phyloP scores from a whole-genome alignment of 148 eudicot genomes.

The Nyssa sinensis region DNA sequence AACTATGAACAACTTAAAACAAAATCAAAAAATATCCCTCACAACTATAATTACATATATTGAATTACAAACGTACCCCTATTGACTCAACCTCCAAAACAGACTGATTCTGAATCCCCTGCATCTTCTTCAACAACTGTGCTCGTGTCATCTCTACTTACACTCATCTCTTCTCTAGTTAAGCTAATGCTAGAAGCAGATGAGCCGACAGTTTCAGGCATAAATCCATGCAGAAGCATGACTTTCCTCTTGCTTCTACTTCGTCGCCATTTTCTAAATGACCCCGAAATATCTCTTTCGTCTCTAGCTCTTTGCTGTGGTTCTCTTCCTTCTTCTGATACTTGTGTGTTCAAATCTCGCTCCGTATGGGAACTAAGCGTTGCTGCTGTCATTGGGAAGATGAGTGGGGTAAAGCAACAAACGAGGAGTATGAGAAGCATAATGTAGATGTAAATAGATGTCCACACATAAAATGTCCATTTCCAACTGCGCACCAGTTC shows the following conservation, averaged over 20 bases:
- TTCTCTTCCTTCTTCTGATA: not conserved
- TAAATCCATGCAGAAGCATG: slow-evolving; percentile 30
- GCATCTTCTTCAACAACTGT: slow-evolving; percentile 28
- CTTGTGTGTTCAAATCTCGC: not conserved
- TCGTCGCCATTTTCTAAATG: slow-evolving; percentile 56
- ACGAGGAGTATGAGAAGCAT: slow-evolving; percentile 43
- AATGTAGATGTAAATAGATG: slow-evolving; percentile 46
- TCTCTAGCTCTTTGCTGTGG: slow-evolving; percentile 1
- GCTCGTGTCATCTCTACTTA: not conserved
- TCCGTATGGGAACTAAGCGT: no score
- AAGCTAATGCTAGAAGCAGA: slow-evolving; percentile 52
- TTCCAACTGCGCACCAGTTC: slow-evolving; percentile 58
- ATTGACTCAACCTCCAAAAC: slow-evolving; percentile 12
- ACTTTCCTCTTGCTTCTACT: slow-evolving; percentile 67
- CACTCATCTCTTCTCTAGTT: slow-evolving; percentile 33
- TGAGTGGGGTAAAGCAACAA: slow-evolving; percentile 41
- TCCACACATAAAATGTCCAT: slow-evolving; percentile 82
- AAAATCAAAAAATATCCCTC: not conserved
- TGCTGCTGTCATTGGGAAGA: slow-evolving; percentile 27
- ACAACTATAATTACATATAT: not conserved
- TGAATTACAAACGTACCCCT: not conserved
- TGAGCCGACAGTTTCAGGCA: slow-evolving; percentile 5
- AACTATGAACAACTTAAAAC: not conserved
- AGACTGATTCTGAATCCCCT: slow-evolving; percentile 54
- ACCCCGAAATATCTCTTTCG: slow-evolving; percentile 39